These are phyloP conservation scores for Pseudonectria foliicola DNA, from an alignment of 2,329 filamentous ascomycete genomes.

Conservation along the genomic window DNA sequence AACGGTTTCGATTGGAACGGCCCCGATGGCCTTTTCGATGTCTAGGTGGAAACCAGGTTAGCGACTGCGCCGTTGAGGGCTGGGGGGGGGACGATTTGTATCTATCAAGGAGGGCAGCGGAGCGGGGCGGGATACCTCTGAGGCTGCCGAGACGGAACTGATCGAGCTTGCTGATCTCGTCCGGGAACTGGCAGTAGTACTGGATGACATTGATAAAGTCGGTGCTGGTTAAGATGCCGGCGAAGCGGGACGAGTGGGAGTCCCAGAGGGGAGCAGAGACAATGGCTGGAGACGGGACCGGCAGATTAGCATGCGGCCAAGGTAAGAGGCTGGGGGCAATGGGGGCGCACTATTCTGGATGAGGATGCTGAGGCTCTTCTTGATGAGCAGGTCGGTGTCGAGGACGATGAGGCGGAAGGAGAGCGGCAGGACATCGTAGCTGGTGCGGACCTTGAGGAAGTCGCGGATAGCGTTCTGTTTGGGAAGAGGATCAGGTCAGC, in stretches of 20 bases:
- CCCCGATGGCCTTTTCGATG: slow-evolving; percentile 89
- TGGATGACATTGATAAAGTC: slow-evolving; percentile 99
- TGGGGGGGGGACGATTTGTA: neutral
- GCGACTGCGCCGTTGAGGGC: slow-evolving; percentile 3
- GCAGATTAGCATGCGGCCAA: slow-evolving; percentile 4
- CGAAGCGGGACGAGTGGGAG: slow-evolving; percentile 85
- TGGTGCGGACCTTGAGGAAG: slow-evolving; percentile 92
- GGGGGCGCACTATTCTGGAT: slow-evolving; percentile 77
- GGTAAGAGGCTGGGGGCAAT: neutral
- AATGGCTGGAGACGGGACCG: slow-evolving; percentile 57
- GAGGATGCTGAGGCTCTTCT: slow-evolving; percentile 92
- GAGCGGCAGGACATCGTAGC: slow-evolving; percentile 93
- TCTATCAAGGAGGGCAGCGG: neutral
- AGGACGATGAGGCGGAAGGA: slow-evolving; percentile 95
- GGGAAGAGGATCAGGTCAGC: slow-evolving; percentile 4
- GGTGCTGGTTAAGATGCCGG: slow-evolving; percentile 86
- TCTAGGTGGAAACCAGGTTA: slow-evolving; percentile 46
- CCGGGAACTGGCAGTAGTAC: slow-evolving; percentile 97
- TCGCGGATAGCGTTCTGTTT: slow-evolving; percentile 79
- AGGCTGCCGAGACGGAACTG: slow-evolving; percentile 90
- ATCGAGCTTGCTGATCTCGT: slow-evolving; percentile 82
- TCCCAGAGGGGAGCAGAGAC: slow-evolving; percentile 98
- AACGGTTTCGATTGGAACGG: slow-evolving; percentile 84
- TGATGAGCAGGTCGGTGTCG: slow-evolving; percentile 90
- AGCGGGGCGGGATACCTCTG: slow-evolving; percentile 55